A percentile compares a stretch with the other conserved stretches of the same genome.
Conservation (phyloP, 2,329 filamentous ascomycete species). For the Curvularia verruculosa region DNA sequence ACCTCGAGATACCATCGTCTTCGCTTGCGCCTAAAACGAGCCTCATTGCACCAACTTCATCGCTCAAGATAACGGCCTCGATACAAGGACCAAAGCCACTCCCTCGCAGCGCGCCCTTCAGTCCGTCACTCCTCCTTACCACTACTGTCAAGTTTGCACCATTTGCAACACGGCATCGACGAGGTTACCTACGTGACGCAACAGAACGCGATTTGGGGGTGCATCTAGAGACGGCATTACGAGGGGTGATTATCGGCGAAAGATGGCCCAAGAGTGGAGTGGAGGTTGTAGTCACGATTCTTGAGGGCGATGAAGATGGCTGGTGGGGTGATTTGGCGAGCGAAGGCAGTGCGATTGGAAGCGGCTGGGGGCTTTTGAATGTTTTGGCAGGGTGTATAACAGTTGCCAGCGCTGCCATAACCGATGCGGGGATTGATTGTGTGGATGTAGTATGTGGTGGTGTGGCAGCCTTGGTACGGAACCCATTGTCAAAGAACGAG, state of each 20-base stretch:
- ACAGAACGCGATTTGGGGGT: conserved; percentile 88
- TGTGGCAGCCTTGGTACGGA: conserved; percentile 76
- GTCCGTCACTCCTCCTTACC: conserved; percentile 86
- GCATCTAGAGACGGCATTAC: conserved; percentile 87
- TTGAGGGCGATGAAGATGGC: conserved; percentile 88
- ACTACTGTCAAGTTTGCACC: conserved; percentile 97
- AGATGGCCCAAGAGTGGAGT: conserved; percentile 98
- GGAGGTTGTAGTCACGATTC: conserved; percentile 90
- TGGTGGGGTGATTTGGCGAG: conserved; percentile 62
- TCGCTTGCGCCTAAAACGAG: conserved; percentile 46
- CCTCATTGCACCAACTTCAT: conserved; percentile 63
- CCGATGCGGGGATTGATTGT: conserved; percentile 94
- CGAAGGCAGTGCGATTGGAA: conserved; percentile 57
- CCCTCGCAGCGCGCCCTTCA: conserved; percentile 87
- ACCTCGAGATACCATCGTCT: conserved; percentile 67
- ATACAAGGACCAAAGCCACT: conserved; percentile 93
- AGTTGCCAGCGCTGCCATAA: conserved; percentile 88
- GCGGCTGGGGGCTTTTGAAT: conserved; percentile 87
- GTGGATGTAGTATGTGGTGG: conserved; percentile 89
- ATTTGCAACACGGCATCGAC: conserved; percentile 81
- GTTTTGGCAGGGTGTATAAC: conserved; percentile 91
- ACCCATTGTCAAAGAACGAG: conserved; percentile 29
- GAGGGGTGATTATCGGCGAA: conserved; percentile 89
- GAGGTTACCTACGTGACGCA: conserved; percentile 84
- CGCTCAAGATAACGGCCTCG: conserved; percentile 89